These are phyloP conservation scores for Trypanosoma theileri DNA, from an alignment of 208 protist species.

Conservation along the genomic window DNA sequence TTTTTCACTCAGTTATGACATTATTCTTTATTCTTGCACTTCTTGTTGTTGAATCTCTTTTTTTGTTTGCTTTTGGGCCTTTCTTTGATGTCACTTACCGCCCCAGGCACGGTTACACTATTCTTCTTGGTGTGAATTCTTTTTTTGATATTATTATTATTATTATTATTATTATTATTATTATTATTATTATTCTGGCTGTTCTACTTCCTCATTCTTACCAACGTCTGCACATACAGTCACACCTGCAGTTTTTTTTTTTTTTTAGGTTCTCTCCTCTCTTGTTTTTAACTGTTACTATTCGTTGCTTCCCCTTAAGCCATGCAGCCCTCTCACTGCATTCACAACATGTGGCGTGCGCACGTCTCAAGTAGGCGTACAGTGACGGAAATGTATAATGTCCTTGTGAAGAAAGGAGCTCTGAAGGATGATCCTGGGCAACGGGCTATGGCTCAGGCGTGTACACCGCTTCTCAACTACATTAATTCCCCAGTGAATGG, in stretches of 20 bases:
- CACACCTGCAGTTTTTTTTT: constrained; percentile 6
- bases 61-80: no score
- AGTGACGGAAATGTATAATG: constrained; percentile 66
- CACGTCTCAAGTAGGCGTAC: constrained; percentile 53
- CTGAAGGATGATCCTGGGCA: constrained; percentile 53
- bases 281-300: constrained; percentile 1
- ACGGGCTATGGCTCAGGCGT: constrained; percentile 62
- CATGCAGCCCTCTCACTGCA: constrained; percentile 20
- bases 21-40: background rate
- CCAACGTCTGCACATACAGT: background rate
- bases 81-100: no score
- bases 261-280: background rate
- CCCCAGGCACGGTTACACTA: no score
- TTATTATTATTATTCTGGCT: background rate
- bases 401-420: constrained; percentile 63
- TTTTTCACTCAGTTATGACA: background rate
- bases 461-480: constrained; percentile 49
- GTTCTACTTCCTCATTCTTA: background rate
- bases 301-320: constrained; percentile 1
- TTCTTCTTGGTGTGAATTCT: no score
- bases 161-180: background rate
- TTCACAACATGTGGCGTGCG: constrained; percentile 44
- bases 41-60: background rate
- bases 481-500: constrained; percentile 27
- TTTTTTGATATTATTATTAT: background rate